These are phyloP conservation scores for Iris macrosiphon DNA, from an alignment of 106 monocot genomes.

Conservation along the genomic window DNA sequence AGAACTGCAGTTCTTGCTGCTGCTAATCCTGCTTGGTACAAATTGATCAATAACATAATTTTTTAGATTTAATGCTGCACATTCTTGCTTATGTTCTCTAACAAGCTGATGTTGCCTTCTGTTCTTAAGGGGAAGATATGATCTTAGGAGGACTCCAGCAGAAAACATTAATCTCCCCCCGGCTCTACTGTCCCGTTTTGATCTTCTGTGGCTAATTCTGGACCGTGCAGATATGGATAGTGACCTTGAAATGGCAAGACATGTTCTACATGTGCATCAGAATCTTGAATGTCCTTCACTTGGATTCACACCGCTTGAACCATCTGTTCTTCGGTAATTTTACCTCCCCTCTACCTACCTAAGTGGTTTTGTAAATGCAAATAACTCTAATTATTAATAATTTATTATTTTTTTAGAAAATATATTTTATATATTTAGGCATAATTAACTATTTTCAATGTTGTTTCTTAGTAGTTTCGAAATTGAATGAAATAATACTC, in stretches of 20 bases:
- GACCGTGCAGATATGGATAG: conserved; percentile 94
- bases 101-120: neutral
- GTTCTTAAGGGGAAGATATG: conserved; percentile 85
- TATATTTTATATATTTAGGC: too few relatives aligned
- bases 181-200: conserved; percentile 93
- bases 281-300: conserved; percentile 90
- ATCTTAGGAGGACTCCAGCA: conserved; percentile 89
- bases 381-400: too few relatives aligned
- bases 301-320: conserved; percentile 89
- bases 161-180: conserved; percentile 99
- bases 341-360: too few relatives aligned
- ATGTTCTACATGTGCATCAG: conserved; percentile 87
- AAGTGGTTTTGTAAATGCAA: too few relatives aligned
- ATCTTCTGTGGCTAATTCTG: conserved; percentile 90
- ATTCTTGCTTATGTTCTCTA: neutral
- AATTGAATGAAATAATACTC: too few relatives aligned
- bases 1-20: conserved; percentile 97
- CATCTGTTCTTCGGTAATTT: conserved; percentile 79
- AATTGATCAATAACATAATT: neutral
- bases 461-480: too few relatives aligned
- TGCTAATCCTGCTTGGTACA: conserved; percentile 97
- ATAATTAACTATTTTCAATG: too few relatives aligned
- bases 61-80: neutral
- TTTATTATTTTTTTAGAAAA: too few relatives aligned
- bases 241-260: conserved; percentile 97